Conservation (phyloP, 2,329 filamentous ascomycete genomes). For the Endocalyx cinctus region DNA sequence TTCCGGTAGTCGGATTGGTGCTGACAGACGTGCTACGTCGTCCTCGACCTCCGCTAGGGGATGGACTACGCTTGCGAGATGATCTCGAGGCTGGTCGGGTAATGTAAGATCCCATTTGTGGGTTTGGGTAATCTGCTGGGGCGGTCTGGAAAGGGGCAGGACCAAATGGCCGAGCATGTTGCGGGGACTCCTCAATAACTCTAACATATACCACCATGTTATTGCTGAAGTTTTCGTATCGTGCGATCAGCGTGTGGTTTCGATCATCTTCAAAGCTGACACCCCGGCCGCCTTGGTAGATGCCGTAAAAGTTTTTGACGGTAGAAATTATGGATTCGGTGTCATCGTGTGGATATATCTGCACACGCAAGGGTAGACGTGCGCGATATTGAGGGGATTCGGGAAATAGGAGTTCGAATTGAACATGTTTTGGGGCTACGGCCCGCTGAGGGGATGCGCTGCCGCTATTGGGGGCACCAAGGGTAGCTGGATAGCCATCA, state of each 20-base stretch:
- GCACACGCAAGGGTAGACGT: slow-evolving; percentile 77
- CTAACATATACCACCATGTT: slow-evolving; percentile 93
- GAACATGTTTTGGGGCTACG: slow-evolving; percentile 64
- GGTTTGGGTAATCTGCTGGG: slow-evolving; percentile 43
- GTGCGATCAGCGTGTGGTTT: slow-evolving; percentile 86
- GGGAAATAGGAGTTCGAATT: slow-evolving; percentile 70
- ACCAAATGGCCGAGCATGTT: slow-evolving; percentile 41
- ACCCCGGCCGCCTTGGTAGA: slow-evolving; percentile 79
- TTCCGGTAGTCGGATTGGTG: slow-evolving; percentile 43
- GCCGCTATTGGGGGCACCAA: slow-evolving; percentile 37
- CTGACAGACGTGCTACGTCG: slow-evolving; percentile 72
- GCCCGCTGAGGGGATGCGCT: slow-evolving; percentile 43
- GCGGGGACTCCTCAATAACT: slow-evolving; percentile 61
- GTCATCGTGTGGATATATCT: slow-evolving; percentile 92
- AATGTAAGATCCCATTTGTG: slow-evolving; percentile 54
- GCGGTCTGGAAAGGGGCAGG: slow-evolving; percentile 49
- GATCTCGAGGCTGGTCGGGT: slow-evolving; percentile 66
- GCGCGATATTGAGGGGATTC: slow-evolving; percentile 65
- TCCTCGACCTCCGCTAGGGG: slow-evolving; percentile 63
- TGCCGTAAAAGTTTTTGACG: slow-evolving; percentile 97
- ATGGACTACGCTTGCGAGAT: slow-evolving; percentile 73
- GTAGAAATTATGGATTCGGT: slow-evolving; percentile 97
- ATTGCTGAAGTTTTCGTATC: slow-evolving; percentile 91
- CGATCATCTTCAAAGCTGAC: slow-evolving; percentile 92
- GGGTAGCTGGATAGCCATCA: slow-evolving; percentile 27